These are phyloP conservation scores for Solanum rostratum DNA, from an alignment of 257 asterid genomes.

Conservation along the genomic window DNA sequence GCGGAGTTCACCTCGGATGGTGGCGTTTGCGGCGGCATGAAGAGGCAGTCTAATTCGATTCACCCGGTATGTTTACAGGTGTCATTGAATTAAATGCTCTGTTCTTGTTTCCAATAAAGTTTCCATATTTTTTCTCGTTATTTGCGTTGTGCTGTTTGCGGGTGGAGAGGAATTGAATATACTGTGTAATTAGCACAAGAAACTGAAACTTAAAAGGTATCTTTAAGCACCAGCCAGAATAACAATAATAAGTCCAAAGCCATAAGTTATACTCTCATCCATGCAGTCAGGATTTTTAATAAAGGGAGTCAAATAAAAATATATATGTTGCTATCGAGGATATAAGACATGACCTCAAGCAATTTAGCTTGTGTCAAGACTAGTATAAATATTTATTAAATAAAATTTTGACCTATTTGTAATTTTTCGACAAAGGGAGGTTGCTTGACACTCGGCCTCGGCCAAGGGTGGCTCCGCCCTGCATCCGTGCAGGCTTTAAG, in stretches of 20 bases:
- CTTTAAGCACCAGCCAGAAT: too few species aligned
- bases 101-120: not conserved
- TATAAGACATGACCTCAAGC: too few species aligned
- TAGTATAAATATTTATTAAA: too few species aligned
- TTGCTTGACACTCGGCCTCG: too few species aligned
- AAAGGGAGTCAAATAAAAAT: too few species aligned
- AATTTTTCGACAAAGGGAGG: too few species aligned
- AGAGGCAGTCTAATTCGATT: slow-evolving; percentile 10
- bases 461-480: too few species aligned
- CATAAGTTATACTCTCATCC: too few species aligned
- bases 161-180: not conserved
- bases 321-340: too few species aligned
- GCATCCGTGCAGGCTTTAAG: not conserved
- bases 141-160: not conserved
- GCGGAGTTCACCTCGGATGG: not conserved
- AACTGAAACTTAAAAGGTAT: not conserved
- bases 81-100: not conserved
- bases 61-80: slow-evolving; percentile 28
- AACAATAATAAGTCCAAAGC: not conserved
- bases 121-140: not conserved
- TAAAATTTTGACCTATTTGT: too few species aligned
- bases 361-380: too few species aligned
- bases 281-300: too few species aligned
- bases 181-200: not conserved
- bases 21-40: slow-evolving; percentile 2